Conservation (phyloP, 2,329 filamentous ascomycete species). For the Aspergillus cejpii region DNA sequence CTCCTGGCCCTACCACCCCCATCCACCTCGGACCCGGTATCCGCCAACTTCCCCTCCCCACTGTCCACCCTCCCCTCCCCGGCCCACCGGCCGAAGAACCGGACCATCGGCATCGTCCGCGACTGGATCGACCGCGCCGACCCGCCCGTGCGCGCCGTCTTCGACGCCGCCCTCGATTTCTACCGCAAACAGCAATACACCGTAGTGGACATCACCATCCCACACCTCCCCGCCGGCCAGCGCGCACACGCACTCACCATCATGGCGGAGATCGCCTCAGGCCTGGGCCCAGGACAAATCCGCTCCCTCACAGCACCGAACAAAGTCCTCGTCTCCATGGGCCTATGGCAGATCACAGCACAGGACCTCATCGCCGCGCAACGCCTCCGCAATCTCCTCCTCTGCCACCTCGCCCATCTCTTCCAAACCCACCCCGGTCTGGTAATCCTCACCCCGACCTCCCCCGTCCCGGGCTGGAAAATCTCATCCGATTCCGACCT, state of each 20-base stretch:
- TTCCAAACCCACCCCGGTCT: constrained; percentile 67
- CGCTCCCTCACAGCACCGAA: constrained; percentile 59
- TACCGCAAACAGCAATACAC: constrained; percentile 39
- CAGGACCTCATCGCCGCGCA: constrained; percentile 67
- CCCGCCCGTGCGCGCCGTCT: constrained; percentile 54
- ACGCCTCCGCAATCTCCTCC: constrained; percentile 66
- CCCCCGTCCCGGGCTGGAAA: constrained; percentile 68
- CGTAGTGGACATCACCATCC: constrained; percentile 47
- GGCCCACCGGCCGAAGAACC: constrained; percentile 35
- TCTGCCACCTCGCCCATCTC: constrained; percentile 68
- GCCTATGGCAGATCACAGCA: constrained; percentile 56
- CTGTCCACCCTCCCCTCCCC: constrained; percentile 43
- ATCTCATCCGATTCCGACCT: constrained; percentile 55
- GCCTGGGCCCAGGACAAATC: constrained; percentile 47
- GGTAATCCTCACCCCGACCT: constrained; percentile 71
- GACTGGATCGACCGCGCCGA: constrained; percentile 66
- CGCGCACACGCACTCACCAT: constrained; percentile 71
- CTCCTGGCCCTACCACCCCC: constrained; percentile 69
- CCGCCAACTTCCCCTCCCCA: constrained; percentile 55
- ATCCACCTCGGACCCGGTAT: constrained; percentile 46
- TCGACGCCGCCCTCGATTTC: constrained; percentile 56
- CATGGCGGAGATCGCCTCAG: constrained; percentile 60
- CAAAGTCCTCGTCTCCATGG: constrained; percentile 60
- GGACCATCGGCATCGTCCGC: constrained; percentile 63
- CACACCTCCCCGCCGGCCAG: constrained; percentile 61